Evolutionary conservation across 768 basidiomycete genomes (phyloP), one percentile per base, ranked within the genome.

Genomic region (Boletus subparvulus): DNA sequence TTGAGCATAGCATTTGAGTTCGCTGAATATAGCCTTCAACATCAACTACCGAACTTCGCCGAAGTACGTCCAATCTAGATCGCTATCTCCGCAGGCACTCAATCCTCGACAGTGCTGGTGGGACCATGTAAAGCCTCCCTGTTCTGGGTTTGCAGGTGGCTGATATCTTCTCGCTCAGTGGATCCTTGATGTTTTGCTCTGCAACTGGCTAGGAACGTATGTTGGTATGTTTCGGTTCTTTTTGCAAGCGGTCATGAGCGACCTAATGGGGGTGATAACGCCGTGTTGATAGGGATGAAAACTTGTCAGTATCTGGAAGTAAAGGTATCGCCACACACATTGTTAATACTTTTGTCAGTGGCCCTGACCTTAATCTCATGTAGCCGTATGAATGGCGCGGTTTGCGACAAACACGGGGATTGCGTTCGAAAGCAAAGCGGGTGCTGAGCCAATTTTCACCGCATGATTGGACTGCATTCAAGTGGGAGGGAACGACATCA

Each of bases 341-440:
- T 17, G 33, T n/a, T 13, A 12, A 10, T 36, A 12, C 3, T 33
- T 37, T 43, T 8, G 19, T 24, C 19, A 6, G 45, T 55, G 17
- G 63, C 14, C 7, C 11, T 32, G 21, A n/a, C 30, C 49, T 42
- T 24, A 40, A 16, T 58, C 30, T 52, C 45, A 60, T 60, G 19
- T 59, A 92, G 91, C 88, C 87, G 41, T 93, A 90, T 65, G 85
- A 83, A 60, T 93, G 91, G 92, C 86, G 91, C 51, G 92, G 92
- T 14, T 78, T 92, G 62, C 81, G 85, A 54, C 87, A 91, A 71
- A 88, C 84, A 52, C 84, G 82, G 60, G 90, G 91, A 24, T 69
- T 94, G 37, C 83, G 89, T 42, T 85, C 86, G 9, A 92, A 92
- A 68, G 88, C 91, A 26, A 83, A 80, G 57, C 83, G 92, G 21